Base-by-base conservation (phyloP, 2,329 filamentous ascomycete genomes). In the Aspergillaceae sp. region DNA sequence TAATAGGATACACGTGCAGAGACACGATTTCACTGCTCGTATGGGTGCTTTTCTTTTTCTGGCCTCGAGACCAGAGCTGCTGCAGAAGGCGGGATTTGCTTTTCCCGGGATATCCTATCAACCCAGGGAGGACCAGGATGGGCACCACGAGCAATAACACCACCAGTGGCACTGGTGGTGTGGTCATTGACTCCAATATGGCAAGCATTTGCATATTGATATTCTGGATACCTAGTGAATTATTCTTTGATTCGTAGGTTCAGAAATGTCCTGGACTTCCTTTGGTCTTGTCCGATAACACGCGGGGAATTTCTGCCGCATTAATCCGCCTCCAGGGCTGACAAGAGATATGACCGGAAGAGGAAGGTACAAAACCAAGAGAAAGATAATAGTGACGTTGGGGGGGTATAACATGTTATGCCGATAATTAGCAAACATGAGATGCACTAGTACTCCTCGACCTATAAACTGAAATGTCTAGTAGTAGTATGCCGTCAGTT, bases 1-100 rank as follows among this genome's bases (percentile, higher is more conserved):
- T 84, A 56, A 84, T 78, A 8, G 80, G 80, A 58, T 83, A 83
- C 54, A 83, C 71, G 46, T 73, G 74, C 7, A 83, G 66, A 6
- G 59, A 58, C 48, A 58, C 46, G 29, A 67, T 60, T 38, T 66
- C 61, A 48, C 51, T 64, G 34, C 51, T 59, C 41, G 53, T 50
- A 40, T 40, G 9, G n/a, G 19, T 8, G 27, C 27, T 38, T 27
- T 38, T 19, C 3, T 38, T 52, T 52, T 38, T 27, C 26, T 28
- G 36, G 32, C 19, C 28, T 33, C 43, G 40, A 28, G 6, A 48
- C 50, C 54, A 51, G 42, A 56, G 43, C 42, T 40, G 47, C 29
- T 52, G 43, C 28, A 49, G 44, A 7, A 49, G 41, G 29, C 35
- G 50, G 8, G 41, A 41, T 40, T 33, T 35, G 30, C 43, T 44